A percentile compares a stretch with the other conserved stretches of the same genome.
Evolutionary conservation across 164 flowering plant genomes (phyloP).

Genomic region (Tetracentron sinense): DNA sequence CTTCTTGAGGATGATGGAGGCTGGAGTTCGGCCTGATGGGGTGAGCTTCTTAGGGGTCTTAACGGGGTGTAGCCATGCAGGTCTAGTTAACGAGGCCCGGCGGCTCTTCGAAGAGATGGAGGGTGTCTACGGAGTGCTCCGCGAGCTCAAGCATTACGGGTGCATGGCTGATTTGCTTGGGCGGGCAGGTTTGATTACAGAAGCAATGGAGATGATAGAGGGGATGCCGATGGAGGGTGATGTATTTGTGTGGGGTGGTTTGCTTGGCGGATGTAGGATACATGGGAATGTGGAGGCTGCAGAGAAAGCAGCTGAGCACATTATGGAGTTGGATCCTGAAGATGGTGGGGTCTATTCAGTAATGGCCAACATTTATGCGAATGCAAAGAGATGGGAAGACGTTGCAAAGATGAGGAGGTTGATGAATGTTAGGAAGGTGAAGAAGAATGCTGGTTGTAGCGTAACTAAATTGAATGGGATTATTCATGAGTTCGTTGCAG

Average conservation of each 20-base stretch:
- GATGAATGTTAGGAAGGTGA: constrained; percentile 35
- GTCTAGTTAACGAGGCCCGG: constrained; percentile 50
- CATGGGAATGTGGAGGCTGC: constrained; percentile 70
- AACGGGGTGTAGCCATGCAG: constrained; percentile 75
- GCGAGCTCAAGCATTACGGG: constrained; percentile 74
- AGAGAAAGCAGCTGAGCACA: constrained; percentile 54
- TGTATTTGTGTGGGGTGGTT: constrained; percentile 72
- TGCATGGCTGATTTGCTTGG: constrained; percentile 86
- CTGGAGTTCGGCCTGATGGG: constrained; percentile 58
- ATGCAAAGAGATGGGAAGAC: constrained; percentile 62
- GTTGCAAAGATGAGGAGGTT: constrained; percentile 44
- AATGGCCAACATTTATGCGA: constrained; percentile 63
- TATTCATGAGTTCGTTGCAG: constrained; percentile 52
- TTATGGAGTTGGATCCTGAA: constrained; percentile 56
- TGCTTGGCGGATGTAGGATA: constrained; percentile 75
- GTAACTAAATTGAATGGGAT: constrained; percentile 39
- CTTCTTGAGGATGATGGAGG: constrained; percentile 44
- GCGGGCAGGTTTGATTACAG: constrained; percentile 65
- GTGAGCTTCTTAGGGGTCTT: constrained; percentile 61
- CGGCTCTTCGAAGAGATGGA: constrained; percentile 59
- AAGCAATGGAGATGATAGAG: constrained; percentile 57
- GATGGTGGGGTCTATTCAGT: constrained; percentile 74
- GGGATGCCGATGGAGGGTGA: constrained; percentile 63
- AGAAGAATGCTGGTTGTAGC: constrained; percentile 59
- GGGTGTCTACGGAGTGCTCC: constrained; percentile 36